Evolutionary conservation across 1,284 basidiomycete genomes (phyloP).

Genomic region (Moesziomyces parantarcticus): DNA sequence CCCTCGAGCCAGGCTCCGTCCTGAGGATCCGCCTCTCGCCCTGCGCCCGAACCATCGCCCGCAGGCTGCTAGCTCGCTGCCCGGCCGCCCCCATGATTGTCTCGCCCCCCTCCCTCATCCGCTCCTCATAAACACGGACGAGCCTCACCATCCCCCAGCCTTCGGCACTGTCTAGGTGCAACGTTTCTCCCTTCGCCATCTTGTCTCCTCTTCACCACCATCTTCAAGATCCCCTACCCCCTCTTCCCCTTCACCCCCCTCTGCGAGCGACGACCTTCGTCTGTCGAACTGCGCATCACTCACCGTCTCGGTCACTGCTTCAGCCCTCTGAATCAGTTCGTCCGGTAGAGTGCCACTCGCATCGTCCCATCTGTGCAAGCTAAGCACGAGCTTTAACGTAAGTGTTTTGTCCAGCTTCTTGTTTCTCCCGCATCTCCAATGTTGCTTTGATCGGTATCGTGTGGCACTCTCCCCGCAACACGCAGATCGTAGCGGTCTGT

Average conservation of each 20-base stretch:
- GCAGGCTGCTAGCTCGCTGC: neutral
- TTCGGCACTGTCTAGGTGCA: neutral
- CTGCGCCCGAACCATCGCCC: neutral
- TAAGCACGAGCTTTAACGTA: slow-evolving; percentile 14
- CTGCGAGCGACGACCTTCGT: slow-evolving; percentile 24
- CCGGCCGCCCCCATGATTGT: neutral
- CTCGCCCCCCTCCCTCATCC: neutral
- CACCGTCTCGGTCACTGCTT: slow-evolving; percentile 21
- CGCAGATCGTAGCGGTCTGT: too few relatives aligned
- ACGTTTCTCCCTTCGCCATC: slow-evolving; percentile 5
- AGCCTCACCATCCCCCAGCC: neutral
- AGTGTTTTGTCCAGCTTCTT: slow-evolving; percentile 6
- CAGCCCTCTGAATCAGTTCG: slow-evolving; percentile 18
- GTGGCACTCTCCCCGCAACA: too few relatives aligned
- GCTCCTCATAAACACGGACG: slow-evolving; percentile 40
- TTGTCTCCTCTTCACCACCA: slow-evolving; percentile 33
- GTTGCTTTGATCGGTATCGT: too few relatives aligned
- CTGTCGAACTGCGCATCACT: slow-evolving; percentile 24
- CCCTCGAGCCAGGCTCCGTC: too few relatives aligned
- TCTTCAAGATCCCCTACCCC: slow-evolving; percentile 31
- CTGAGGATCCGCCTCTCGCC: too few relatives aligned
- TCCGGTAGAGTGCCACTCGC: slow-evolving; percentile 17
- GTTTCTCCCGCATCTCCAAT: neutral
- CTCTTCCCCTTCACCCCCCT: slow-evolving; percentile 4
- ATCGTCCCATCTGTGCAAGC: slow-evolving; percentile 16